Conservation (phyloP, 148 eudicot genomes). For the Fagopyrum homotropicum region DNA sequence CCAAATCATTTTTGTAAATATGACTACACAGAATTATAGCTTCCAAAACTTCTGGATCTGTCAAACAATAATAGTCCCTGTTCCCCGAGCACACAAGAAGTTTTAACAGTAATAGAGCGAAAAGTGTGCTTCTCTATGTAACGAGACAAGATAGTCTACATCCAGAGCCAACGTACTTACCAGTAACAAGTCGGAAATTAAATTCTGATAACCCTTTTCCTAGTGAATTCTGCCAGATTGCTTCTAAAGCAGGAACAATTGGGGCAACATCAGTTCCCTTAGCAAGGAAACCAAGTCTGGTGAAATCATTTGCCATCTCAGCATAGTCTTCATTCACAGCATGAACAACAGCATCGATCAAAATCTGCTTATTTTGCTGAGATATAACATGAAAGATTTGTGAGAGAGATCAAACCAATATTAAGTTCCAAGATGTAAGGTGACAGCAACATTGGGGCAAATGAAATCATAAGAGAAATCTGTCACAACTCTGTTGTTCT, state of each 20-base stretch:
- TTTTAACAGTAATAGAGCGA: neutral
- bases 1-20: neutral
- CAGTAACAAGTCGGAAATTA: slow-evolving; percentile 94
- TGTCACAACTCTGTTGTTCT: neutral
- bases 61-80: neutral
- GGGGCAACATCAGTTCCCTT: slow-evolving; percentile 93
- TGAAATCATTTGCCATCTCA: slow-evolving; percentile 99
- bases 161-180: slow-evolving; percentile 24
- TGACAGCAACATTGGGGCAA: neutral
- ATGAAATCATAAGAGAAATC: no score
- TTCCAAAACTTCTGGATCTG: neutral
- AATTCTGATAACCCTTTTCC: slow-evolving; percentile 94
- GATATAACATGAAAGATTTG: slow-evolving; percentile 15
- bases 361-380: slow-evolving; percentile 93
- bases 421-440: neutral
- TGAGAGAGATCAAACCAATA: neutral
- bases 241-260: slow-evolving; percentile 90
- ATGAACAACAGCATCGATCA: slow-evolving; percentile 98
- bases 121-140: slow-evolving; percentile 1
- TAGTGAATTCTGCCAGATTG: slow-evolving; percentile 94
- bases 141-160: neutral
- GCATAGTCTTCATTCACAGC: slow-evolving; percentile 96
- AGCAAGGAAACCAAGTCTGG: slow-evolving; percentile 96
- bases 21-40: neutral
- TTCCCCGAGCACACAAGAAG: neutral